Evolutionary conservation across 441 rosid genomes (phyloP), one percentile per base, ranked within the genome.

Genomic region (Populus trichocarpa): DNA sequence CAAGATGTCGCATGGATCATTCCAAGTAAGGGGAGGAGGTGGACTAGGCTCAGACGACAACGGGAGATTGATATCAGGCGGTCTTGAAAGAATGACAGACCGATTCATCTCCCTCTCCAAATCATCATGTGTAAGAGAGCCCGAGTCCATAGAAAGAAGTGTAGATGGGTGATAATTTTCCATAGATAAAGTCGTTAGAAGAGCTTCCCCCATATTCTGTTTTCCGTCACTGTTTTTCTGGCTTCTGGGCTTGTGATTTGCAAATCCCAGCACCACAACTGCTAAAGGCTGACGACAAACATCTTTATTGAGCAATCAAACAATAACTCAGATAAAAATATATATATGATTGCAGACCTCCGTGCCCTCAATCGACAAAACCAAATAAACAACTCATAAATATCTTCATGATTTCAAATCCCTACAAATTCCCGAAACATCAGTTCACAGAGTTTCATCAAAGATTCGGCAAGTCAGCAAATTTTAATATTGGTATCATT

Each of bases 81-180:
- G 95, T 61, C 90, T 83, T 2, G 90, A 80, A n/a, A 89, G 88
- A 75, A 92, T 78, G 67, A 85, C 81, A 0, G 93, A 86, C 4
- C 90, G 85, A 82, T 87, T 86, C 73, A 90, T 82, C 80, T 87
- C 98, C 73, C 93, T 87, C 83, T 92, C 95, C 78, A 89, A 80
- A 72, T 93, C 98, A 81, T 93, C 97, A 20, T 90, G 94, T 59
- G 90, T 80, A 32, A 89, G 72, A 69, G 89, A 88, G 75, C 95
- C 86, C 0, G 95, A 90, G 84, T 93, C 97, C 97, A 93, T 93
- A 0, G 97, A 93, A 78, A 93, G 81, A 73, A 93, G 88, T 20
- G 98, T 93, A 0, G 97, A 93, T 14, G 95, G 98, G 77, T 89
- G 97, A 82, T 93, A 90, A 80, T 89, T 93, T 81, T 93, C 97